Evolutionary conservation across 164 flowering plant genomes (phyloP).

Genomic region (Umbellularia californica): DNA sequence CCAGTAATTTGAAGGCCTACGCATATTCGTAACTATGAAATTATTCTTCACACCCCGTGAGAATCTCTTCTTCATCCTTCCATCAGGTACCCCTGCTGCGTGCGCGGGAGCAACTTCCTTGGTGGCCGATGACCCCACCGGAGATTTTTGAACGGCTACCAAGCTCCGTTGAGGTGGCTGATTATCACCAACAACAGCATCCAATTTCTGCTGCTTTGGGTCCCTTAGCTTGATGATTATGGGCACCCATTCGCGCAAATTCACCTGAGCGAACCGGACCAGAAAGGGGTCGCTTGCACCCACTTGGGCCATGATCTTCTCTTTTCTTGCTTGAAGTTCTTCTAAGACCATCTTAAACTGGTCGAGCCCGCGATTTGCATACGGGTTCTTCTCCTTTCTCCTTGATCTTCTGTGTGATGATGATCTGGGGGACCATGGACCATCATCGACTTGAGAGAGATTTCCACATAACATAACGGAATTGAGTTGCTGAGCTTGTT

Average conservation of each 20-base stretch:
- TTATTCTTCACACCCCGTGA: not conserved
- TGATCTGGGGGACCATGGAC: constrained; percentile 1
- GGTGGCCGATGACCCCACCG: not conserved
- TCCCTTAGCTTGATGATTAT: constrained; percentile 6
- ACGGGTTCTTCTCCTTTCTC: constrained; percentile 9
- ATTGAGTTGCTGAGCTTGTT: not conserved
- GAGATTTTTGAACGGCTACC: not conserved
- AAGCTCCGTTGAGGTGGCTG: not conserved
- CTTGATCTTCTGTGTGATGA: not conserved
- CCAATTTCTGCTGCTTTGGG: not conserved
- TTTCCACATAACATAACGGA: constrained; percentile 6
- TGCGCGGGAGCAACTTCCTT: not conserved
- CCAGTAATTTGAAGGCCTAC: constrained; percentile 2
- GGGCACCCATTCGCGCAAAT: constrained; percentile 10
- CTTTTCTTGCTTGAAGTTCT: constrained; percentile 9
- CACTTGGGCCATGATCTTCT: constrained; percentile 7
- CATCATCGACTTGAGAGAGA: constrained; percentile 2
- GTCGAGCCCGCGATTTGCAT: constrained; percentile 13
- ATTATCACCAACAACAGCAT: not conserved
- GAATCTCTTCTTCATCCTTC: constrained; percentile 7
- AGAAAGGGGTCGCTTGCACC: not conserved
- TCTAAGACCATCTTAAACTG: constrained; percentile 6
- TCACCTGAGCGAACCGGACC: constrained; percentile 6
- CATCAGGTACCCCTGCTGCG: not conserved
- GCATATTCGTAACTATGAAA: not conserved